Conservation (phyloP, 768 basidiomycete genomes). For the Mycena haematopus region DNA sequence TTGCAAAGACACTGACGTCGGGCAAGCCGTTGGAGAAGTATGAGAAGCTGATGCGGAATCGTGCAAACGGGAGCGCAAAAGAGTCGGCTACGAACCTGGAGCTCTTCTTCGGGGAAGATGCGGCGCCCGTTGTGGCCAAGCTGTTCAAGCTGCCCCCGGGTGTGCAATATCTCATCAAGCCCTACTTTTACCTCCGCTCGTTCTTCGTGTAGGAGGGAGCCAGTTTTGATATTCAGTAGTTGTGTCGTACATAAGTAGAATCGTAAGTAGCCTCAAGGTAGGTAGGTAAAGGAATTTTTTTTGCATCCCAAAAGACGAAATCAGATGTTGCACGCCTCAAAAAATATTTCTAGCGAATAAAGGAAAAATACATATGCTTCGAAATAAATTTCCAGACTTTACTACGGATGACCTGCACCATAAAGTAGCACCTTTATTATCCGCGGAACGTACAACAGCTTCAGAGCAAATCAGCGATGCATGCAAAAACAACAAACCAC, state of each 20-base stretch:
- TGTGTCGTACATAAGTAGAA: too few relatives aligned
- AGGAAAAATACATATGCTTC: slow-evolving; percentile 25
- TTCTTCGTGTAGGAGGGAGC: neutral
- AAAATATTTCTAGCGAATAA: slow-evolving; percentile 10
- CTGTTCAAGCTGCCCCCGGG: slow-evolving; percentile 12
- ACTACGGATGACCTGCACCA: slow-evolving; percentile 23
- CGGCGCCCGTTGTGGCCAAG: neutral
- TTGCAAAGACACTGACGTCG: slow-evolving; percentile 17
- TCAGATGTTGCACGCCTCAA: neutral
- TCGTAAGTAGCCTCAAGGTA: too few relatives aligned
- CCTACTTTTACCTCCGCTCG: slow-evolving; percentile 12
- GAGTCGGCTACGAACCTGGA: slow-evolving; percentile 17
- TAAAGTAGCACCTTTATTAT: slow-evolving; percentile 44
- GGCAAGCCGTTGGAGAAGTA: slow-evolving; percentile 21
- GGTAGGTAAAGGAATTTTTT: too few relatives aligned
- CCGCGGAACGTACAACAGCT: slow-evolving; percentile 86
- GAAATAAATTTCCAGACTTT: slow-evolving; percentile 10
- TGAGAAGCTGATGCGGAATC: slow-evolving; percentile 21
- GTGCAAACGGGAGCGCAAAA: slow-evolving; percentile 11
- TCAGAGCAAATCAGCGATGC: slow-evolving; percentile 3
- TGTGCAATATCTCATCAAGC: slow-evolving; percentile 1
- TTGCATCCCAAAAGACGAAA: too few relatives aligned
- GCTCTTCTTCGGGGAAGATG: slow-evolving; percentile 9
- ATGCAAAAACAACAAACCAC: neutral
- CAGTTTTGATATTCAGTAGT: too few relatives aligned